Base-by-base conservation (phyloP, 768 basidiomycete genomes). In the Leucocoprinus leucothites region DNA sequence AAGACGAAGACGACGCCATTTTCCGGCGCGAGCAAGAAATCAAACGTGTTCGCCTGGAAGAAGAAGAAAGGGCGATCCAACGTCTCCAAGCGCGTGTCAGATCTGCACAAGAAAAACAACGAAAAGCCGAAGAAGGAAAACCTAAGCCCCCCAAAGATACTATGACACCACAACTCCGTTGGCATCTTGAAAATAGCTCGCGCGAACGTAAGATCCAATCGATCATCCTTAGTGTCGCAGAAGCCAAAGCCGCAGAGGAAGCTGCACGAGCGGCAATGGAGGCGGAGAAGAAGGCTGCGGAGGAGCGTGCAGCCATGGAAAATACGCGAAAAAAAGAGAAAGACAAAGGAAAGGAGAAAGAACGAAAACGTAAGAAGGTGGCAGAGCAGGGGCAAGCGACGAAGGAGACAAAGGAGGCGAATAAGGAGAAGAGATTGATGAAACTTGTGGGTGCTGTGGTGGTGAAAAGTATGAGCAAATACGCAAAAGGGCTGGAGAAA, bases 401-500 rank as follows among this genome's bases (percentile, higher is more conserved):
- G 62, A 85, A 78, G 65, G 84, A 86, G 65, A 79, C 74, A 62
- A 85, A 79, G 66, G 84, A 87, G 65, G 79, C 74, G 3, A 76
- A 76, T 48, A 89, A 87, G 76, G 94, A 97, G 72, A 95, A 94
- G 79, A 72, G 82, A 58, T 65, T 97, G 59, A 65, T 85, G 60
- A 91, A 91, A 67, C 77, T 98, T 34, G 84, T 98, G 16, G 90
- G 93, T 6, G 84, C 85, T 1, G 85, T 96, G 5, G 96, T 99
- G 38, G 96, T 99, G 36, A 89, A 86, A 69, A 85, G 79, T 56
- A 94, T 98, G 94, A 89, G 86, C 56, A 97, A 94, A 74, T 86
- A 98, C 65, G 78, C 84, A 48, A 77, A 85, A 51, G 72, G 84
- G 43, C 80, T 97, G 68, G 81, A 85, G 53, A 80, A 82, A 48